Conservation (phyloP, 2,329 filamentous ascomycete species). For the Talaromyces sp. region DNA sequence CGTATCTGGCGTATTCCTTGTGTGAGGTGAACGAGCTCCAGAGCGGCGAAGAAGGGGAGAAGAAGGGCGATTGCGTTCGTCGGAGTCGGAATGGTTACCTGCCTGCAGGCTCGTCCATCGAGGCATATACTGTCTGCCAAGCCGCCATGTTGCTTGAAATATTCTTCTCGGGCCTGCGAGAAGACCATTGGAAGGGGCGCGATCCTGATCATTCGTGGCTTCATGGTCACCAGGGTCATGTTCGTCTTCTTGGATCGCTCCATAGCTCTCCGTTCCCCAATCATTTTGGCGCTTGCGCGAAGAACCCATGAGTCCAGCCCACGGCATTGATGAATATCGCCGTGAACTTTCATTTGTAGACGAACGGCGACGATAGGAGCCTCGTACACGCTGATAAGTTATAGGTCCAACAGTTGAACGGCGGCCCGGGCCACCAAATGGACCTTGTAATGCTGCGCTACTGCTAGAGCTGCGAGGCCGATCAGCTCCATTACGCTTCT, state of each 20-base stretch:
- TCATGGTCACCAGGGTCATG: constrained; percentile 2
- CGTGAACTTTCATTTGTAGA: constrained; percentile 16
- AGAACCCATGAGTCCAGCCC: constrained; percentile 19
- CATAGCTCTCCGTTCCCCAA: constrained; percentile 26
- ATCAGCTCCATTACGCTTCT: constrained; percentile 15
- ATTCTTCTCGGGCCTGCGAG: constrained; percentile 33
- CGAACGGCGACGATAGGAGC: constrained; percentile 21
- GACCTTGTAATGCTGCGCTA: constrained; percentile 17
- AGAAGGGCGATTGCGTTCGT: constrained; percentile 10
- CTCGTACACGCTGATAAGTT: constrained; percentile 24
- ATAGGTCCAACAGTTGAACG: constrained; percentile 26
- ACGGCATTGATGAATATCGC: constrained; percentile 32
- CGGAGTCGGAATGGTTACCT: constrained; percentile 10
- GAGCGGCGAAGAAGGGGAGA: constrained; percentile 20
- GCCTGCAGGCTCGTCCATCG: constrained; percentile 28
- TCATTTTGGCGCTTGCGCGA: constrained; percentile 24
- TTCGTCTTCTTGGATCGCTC: constrained; percentile 28
- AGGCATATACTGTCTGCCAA: constrained; percentile 26
- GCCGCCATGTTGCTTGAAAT: constrained; percentile 28
- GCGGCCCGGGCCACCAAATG: constrained; percentile 22
- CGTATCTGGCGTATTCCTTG: constrained; percentile 1
- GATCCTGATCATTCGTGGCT: neutral
- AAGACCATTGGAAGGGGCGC: constrained; percentile 10
- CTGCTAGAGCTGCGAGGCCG: constrained; percentile 30
- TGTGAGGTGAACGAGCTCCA: constrained; percentile 4